Percentiles rank a stretch among this genome's conserved stretches.
Conservation (phyloP, 495 filamentous ascomycete genomes). For the Aspergillus campestris region DNA sequence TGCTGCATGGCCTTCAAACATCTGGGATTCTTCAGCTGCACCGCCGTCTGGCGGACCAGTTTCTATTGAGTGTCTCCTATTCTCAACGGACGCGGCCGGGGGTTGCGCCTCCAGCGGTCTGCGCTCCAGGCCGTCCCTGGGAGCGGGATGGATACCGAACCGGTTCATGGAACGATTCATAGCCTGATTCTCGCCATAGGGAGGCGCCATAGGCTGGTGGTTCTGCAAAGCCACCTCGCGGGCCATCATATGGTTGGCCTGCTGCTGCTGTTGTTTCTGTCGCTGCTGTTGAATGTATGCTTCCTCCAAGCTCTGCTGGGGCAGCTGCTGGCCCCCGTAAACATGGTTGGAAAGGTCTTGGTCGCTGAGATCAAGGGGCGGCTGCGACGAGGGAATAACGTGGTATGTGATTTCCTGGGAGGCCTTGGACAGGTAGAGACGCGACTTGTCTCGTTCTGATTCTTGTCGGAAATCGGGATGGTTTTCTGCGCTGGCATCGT, state of each 20-base stretch:
- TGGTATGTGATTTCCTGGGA: constrained; percentile 48
- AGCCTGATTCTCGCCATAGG: constrained; percentile 35
- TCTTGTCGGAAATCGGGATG: constrained; percentile 51
- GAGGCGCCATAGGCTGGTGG: constrained; percentile 36
- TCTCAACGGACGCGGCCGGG: constrained; percentile 29
- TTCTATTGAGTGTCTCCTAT: constrained; percentile 28
- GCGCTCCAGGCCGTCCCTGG: constrained; percentile 28
- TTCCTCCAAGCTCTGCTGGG: constrained; percentile 42
- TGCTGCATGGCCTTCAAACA: constrained; percentile 47
- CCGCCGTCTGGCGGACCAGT: constrained; percentile 45
- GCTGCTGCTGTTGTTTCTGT: constrained; percentile 34
- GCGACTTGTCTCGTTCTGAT: constrained; percentile 42
- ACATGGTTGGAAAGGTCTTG: constrained; percentile 40
- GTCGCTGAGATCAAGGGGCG: constrained; percentile 37
- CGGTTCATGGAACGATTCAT: constrained; percentile 28
- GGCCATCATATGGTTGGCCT: constrained; percentile 38
- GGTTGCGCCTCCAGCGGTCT: constrained; percentile 30
- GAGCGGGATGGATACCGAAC: constrained; percentile 14
- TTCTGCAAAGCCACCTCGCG: constrained; percentile 39
- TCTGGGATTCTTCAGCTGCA: constrained; percentile 47
- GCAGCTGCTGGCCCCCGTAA: constrained; percentile 37
- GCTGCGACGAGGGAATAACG: constrained; percentile 42
- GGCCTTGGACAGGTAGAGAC: constrained; percentile 45
- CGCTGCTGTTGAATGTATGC: constrained; percentile 40
- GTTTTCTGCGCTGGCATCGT: constrained; percentile 42